phyloP scores from a whole-genome alignment of 371 early-diverging fungal genomes.

The Mucor saturninus region DNA sequence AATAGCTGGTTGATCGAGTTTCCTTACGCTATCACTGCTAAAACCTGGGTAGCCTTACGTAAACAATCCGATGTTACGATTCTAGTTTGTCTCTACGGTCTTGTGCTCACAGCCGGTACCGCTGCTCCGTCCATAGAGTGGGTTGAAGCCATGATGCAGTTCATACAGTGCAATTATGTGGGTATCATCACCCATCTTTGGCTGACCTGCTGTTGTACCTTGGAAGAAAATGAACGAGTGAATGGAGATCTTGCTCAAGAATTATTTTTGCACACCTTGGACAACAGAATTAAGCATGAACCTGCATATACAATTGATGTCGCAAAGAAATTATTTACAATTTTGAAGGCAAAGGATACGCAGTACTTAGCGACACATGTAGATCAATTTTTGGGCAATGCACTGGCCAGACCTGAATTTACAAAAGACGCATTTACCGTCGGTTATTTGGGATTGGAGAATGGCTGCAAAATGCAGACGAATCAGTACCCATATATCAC shows the following conservation, averaged over 20 bases:
- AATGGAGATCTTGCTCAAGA: not conserved
- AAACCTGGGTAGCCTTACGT: slow-evolving; percentile 35
- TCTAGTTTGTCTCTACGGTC: slow-evolving; percentile 41
- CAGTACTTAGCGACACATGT: slow-evolving; percentile 13
- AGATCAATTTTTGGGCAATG: slow-evolving; percentile 35
- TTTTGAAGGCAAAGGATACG: slow-evolving; percentile 19
- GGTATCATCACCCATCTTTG: slow-evolving; percentile 33
- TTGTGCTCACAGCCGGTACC: slow-evolving; percentile 31
- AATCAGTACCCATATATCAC: slow-evolving; percentile 1
- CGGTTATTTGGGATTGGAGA: slow-evolving; percentile 24
- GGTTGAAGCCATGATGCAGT: slow-evolving; percentile 26
- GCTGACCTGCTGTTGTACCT: slow-evolving; percentile 29
- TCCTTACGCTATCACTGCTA: slow-evolving; percentile 23
- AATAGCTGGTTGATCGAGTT: slow-evolving; percentile 35
- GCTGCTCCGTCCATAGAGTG: slow-evolving; percentile 11
- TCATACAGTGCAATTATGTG: slow-evolving; percentile 28
- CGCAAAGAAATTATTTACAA: slow-evolving; percentile 3
- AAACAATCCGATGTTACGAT: slow-evolving; percentile 28
- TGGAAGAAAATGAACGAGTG: slow-evolving; percentile 15
- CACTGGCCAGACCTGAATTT: slow-evolving; percentile 32
- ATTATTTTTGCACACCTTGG: not conserved
- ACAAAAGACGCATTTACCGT: slow-evolving; percentile 35
- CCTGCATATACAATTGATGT: not conserved
- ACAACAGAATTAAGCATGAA: slow-evolving; percentile 4
- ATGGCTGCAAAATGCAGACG: not conserved